Evolutionary conservation across 306 rosid species (phyloP).

Genomic region (Calophaca sinica): DNA sequence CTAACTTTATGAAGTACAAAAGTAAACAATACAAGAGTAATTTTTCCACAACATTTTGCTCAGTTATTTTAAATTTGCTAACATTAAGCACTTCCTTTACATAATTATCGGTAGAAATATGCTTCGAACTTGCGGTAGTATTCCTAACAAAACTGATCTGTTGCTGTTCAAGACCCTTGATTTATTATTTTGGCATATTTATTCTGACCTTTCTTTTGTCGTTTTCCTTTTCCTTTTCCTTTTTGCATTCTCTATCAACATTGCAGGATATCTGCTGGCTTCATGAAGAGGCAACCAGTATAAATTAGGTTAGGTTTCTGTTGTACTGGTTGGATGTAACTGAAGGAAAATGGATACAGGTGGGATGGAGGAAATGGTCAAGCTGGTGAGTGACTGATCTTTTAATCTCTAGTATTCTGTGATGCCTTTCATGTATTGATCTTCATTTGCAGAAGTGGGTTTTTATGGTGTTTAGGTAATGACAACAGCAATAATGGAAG

Average conservation of each 20-base stretch:
- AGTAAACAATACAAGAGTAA: not conserved
- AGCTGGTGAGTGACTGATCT: slow-evolving; percentile 38
- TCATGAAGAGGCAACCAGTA: slow-evolving; percentile 41
- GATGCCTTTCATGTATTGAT: slow-evolving; percentile 36
- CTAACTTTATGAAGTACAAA: slow-evolving; percentile 22
- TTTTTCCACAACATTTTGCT: slow-evolving; percentile 28
- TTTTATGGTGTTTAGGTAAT: slow-evolving; percentile 39
- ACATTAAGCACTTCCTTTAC: slow-evolving; percentile 4
- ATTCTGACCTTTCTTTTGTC: slow-evolving; percentile 18
- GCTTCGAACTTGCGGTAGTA: slow-evolving; percentile 4
- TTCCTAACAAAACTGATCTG: slow-evolving; percentile 22
- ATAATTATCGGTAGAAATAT: slow-evolving; percentile 1
- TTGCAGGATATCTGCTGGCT: slow-evolving; percentile 54
- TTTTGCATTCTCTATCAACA: slow-evolving; percentile 17
- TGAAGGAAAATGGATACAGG: slow-evolving; percentile 30
- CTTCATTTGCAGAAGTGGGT: slow-evolving; percentile 27
- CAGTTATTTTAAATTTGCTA: slow-evolving; percentile 10
- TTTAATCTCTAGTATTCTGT: slow-evolving; percentile 16
- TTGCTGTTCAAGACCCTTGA: slow-evolving; percentile 33
- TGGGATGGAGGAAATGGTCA: slow-evolving; percentile 39
- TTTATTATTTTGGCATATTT: slow-evolving; percentile 38
- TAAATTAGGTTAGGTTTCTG: slow-evolving; percentile 41
- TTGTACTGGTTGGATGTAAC: slow-evolving; percentile 33
- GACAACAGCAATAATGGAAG: not conserved
- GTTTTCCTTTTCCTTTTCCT: no score